phyloP scores from a whole-genome alignment of 257 asterid species.

The Gynochthodes officinalis region DNA sequence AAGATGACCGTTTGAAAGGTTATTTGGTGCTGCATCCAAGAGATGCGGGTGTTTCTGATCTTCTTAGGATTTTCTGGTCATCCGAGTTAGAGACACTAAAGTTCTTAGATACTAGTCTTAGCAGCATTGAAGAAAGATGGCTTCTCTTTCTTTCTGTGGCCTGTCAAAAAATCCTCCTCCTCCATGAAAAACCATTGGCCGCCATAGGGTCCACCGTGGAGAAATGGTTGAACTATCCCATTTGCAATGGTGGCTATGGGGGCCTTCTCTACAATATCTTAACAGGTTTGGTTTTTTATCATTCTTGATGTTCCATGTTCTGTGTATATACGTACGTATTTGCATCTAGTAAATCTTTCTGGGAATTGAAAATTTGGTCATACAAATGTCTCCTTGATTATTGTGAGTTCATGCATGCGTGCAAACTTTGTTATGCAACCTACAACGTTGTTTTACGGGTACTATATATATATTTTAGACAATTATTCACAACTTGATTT shows the following conservation, averaged over 20 bases:
- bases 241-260: constrained; percentile 49
- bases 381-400: too few relatives aligned
- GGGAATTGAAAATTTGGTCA: background rate
- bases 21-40: constrained; percentile 41
- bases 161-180: constrained; percentile 36
- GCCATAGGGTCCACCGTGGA: constrained; percentile 38
- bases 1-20: constrained; percentile 26
- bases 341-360: too few relatives aligned
- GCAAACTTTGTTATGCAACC: too few relatives aligned
- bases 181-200: constrained; percentile 42
- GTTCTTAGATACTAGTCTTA: constrained; percentile 23
- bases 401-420: too few relatives aligned
- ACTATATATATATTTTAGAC: too few relatives aligned
- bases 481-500: too few relatives aligned
- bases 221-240: constrained; percentile 40
- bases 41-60: constrained; percentile 42
- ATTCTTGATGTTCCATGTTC: background rate
- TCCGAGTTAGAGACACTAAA: constrained; percentile 30
- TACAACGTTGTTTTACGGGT: too few relatives aligned
- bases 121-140: constrained; percentile 45
- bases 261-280: constrained; percentile 38
- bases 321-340: too few relatives aligned
- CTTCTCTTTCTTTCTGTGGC: constrained; percentile 49
- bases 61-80: constrained; percentile 39
- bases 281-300: constrained; percentile 25